phyloP scores from a whole-genome alignment of 2,329 filamentous ascomycete species.

The Cordyceps militaris region DNA sequence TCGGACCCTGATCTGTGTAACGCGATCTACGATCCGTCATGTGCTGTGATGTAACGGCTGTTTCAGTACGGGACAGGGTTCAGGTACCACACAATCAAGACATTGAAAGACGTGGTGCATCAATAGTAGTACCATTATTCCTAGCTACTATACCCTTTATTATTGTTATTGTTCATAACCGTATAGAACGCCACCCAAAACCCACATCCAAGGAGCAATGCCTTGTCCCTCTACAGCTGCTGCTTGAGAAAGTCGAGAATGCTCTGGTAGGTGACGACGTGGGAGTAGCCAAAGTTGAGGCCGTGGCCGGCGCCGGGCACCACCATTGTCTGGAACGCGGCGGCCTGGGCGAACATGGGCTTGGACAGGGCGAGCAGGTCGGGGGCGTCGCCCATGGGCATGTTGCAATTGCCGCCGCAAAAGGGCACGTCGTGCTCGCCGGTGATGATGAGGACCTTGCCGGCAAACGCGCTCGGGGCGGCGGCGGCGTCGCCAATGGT shows the following conservation, averaged over 20 bases:
- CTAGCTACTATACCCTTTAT: no score
- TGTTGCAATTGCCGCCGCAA: slow-evolving; percentile 54
- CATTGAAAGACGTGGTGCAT: background rate
- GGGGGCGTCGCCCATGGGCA: slow-evolving; percentile 32
- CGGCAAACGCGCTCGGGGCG: slow-evolving; percentile 35
- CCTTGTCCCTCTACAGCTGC: slow-evolving; percentile 8
- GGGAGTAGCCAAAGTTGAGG: slow-evolving; percentile 39
- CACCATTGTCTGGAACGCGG: slow-evolving; percentile 44
- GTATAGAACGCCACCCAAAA: no score
- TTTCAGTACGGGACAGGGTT: background rate
- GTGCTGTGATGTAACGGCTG: background rate
- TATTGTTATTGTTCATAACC: no score
- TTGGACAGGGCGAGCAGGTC: slow-evolving; percentile 36
- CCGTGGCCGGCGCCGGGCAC: slow-evolving; percentile 46
- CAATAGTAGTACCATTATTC: no score
- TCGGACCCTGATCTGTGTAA: background rate
- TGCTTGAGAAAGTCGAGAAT: slow-evolving; percentile 32
- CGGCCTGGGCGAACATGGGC: slow-evolving; percentile 37
- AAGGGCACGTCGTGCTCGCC: slow-evolving; percentile 45
- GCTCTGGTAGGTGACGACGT: slow-evolving; percentile 25
- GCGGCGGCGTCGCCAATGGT: slow-evolving; percentile 39
- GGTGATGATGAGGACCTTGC: slow-evolving; percentile 53
- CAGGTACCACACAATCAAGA: background rate
- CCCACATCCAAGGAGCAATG: background rate
- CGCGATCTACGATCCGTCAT: background rate